Percentiles rank a stretch among this genome's conserved stretches.
Conservation (phyloP, 768 basidiomycete species). For the Russula foetens region DNA sequence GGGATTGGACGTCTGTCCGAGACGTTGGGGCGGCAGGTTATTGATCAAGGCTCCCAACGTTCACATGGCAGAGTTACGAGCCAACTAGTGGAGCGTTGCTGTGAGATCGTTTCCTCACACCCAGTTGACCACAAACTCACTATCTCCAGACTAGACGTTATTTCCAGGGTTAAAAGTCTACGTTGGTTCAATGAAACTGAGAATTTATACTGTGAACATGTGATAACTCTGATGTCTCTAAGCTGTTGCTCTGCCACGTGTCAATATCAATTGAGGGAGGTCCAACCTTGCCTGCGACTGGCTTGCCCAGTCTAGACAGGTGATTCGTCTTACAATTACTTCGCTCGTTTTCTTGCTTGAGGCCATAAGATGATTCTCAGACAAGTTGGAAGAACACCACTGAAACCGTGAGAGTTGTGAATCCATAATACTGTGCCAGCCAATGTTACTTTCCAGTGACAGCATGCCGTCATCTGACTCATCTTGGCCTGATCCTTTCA, state of each 20-base stretch:
- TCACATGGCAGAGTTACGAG: slow-evolving; percentile 1
- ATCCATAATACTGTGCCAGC: no score
- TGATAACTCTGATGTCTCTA: neutral
- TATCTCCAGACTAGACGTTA: neutral
- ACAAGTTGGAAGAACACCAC: no score
- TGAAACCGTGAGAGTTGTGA: no score
- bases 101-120: neutral
- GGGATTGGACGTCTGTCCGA: slow-evolving; percentile 1
- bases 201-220: no score
- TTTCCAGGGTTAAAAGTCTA: neutral
- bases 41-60: neutral
- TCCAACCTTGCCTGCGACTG: no score
- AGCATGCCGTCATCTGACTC: no score
- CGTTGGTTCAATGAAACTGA: neutral
- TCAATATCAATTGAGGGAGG: neutral
- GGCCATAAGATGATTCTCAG: no score
- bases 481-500: no score
- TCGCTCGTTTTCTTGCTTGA: no score
- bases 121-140: neutral
- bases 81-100: neutral
- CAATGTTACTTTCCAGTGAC: no score
- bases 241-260: neutral
- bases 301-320: no score
- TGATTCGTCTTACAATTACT: no score
- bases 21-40: neutral